Evolutionary conservation across 2,329 filamentous ascomycete genomes (phyloP), one percentile per base, ranked within the genome.

Genomic region (Furcasterigmium sp.): DNA sequence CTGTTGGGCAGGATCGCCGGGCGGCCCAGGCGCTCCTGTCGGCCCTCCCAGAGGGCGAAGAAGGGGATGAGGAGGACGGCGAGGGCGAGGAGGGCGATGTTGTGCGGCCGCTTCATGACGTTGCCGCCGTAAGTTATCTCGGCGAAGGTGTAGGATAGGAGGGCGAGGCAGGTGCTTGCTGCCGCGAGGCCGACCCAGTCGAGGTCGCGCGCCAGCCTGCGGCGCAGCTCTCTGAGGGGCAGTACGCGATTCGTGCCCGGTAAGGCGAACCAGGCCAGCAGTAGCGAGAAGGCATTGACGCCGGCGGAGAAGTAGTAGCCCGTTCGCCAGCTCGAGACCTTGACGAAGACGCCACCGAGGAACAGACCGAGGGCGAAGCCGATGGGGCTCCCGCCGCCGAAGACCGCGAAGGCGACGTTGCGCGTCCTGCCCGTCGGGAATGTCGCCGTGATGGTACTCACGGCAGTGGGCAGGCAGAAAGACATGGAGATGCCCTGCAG

Each of bases 1-100:
- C 67, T 69, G 48, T 83, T 83, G 0, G 80, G 79, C 5, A 84
- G 80, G 3, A 84, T 54, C 0, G 78, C 78, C 13, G 78, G 73
- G 7, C 65, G 64, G 3, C 63, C 60, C 1, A 60, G 55, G 7
- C 58, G 65, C 21, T 72, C 71, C 41, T 77, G 78, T 3, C 64
- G 61, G 2, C 65, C 59, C 45, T 79, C 72, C 79, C 79, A 83
- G 17, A 70, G 53, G 1, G 74, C 65, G 46, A 84, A 84, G 0
- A 57, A 55, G 0, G 67, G 68, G 1, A 81, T 56, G 3, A 73
- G 47, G 1, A 63, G 47, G 2, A 74, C 46, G 0, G 70, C 67
- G 1, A 72, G 38, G 1, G 60, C 54, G 1, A 82, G 56, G 2
- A 76, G 53, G 0, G 58, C 61, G 14, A 78, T 67, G 26, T 65